Evolutionary conservation across 2,329 filamentous ascomycete genomes (phyloP).

Genomic region (Epicoccum sorghinum): DNA sequence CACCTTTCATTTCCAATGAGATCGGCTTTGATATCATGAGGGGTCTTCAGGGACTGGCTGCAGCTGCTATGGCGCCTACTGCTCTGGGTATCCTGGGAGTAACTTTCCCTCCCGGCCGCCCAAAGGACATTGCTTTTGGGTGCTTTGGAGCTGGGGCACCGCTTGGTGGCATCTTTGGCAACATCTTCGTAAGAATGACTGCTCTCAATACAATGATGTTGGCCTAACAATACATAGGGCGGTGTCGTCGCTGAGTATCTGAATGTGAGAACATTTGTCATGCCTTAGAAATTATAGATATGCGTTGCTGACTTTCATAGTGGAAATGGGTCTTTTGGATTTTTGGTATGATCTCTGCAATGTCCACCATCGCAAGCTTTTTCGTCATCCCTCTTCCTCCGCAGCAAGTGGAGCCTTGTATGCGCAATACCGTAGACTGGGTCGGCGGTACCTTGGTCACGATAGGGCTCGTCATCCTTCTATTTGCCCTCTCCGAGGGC

Average conservation of each 20-base stretch:
- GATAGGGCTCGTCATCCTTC: slow-evolving; percentile 64
- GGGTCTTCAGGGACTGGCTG: slow-evolving; percentile 70
- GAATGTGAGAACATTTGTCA: background rate
- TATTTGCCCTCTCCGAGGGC: slow-evolving; percentile 72
- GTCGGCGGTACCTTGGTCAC: slow-evolving; percentile 69
- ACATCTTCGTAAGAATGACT: slow-evolving; percentile 54
- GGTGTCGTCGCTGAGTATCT: slow-evolving; percentile 67
- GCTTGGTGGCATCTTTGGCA: slow-evolving; percentile 68
- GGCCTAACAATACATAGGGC: slow-evolving; percentile 41
- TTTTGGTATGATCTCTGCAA: slow-evolving; percentile 64
- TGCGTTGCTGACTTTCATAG: background rate
- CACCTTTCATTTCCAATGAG: slow-evolving; percentile 70
- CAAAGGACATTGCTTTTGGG: slow-evolving; percentile 72
- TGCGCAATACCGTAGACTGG: slow-evolving; percentile 66
- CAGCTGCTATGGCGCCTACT: slow-evolving; percentile 72
- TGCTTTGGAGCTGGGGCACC: slow-evolving; percentile 64
- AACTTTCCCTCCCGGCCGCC: slow-evolving; percentile 69
- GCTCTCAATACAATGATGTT: too few species aligned
- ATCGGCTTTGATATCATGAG: slow-evolving; percentile 71
- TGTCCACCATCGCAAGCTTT: slow-evolving; percentile 63
- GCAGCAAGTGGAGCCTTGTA: slow-evolving; percentile 33
- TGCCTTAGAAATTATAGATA: background rate
- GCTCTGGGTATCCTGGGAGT: slow-evolving; percentile 73
- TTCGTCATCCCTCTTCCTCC: slow-evolving; percentile 65
- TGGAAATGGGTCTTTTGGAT: slow-evolving; percentile 57